phyloP scores from a whole-genome alignment of 2,329 filamentous ascomycete species.

The Ceratocystis destructans region DNA sequence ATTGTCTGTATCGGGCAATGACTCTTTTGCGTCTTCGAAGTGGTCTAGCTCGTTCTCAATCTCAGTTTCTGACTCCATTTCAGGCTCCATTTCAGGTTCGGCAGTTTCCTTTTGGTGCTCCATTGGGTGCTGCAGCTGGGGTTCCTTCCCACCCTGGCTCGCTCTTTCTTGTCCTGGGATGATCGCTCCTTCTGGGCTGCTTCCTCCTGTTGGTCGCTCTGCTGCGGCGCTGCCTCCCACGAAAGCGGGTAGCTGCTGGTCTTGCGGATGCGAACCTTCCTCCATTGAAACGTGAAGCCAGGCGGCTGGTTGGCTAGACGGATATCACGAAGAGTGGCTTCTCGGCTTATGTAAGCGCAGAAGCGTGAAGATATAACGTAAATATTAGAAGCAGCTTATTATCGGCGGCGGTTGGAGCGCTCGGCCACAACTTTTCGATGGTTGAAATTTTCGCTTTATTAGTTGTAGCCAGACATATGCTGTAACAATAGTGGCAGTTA shows the following conservation, averaged over 20 bases:
- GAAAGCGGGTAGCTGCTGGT: not conserved
- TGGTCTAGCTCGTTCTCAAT: slow-evolving; percentile 7
- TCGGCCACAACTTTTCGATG: not conserved
- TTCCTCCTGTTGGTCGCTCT: too few species aligned
- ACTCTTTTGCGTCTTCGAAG: slow-evolving; percentile 16
- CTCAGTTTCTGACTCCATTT: slow-evolving; percentile 6
- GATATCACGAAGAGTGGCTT: not conserved
- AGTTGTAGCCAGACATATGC: not conserved
- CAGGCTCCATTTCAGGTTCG: not conserved
- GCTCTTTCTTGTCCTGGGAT: not conserved
- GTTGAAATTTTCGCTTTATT: not conserved
- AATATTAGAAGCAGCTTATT: not conserved
- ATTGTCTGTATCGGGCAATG: slow-evolving; percentile 8
- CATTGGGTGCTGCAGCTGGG: not conserved
- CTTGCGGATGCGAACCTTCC: slow-evolving; percentile 1
- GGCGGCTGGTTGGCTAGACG: not conserved
- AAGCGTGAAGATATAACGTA: not conserved
- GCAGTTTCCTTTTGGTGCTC: not conserved
- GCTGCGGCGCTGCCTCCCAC: not conserved
- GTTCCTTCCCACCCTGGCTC: slow-evolving; percentile 2
- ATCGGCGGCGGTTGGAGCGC: not conserved
- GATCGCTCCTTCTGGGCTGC: too few species aligned
- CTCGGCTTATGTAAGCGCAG: not conserved
- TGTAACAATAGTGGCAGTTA: not conserved
- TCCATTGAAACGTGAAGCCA: not conserved